Percentiles rank a stretch among this genome's conserved stretches.
These are phyloP conservation scores for Achlya hypogyna DNA, from an alignment of 352 stramenopile species.

Conservation along the genomic window DNA sequence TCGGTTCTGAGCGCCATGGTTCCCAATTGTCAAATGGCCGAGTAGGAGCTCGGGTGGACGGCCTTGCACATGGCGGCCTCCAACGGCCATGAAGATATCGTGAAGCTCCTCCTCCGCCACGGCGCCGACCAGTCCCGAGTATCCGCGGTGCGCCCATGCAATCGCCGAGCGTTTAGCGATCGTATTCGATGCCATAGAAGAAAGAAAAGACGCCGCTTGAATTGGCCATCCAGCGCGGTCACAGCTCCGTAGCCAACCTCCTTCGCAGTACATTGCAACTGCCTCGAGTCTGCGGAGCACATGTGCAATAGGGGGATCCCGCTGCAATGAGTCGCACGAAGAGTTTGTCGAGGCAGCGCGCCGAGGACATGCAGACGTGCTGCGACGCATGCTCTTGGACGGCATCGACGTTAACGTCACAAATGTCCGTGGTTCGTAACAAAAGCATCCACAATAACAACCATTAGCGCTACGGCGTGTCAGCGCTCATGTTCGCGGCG, in stretches of 20 bases:
- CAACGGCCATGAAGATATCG: conserved; percentile 44
- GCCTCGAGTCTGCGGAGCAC: too few species aligned
- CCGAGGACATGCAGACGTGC: background rate
- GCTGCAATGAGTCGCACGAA: background rate
- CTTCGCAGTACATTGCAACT: conserved; percentile 1
- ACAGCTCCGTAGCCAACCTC: conserved; percentile 1
- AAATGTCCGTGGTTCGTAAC: background rate
- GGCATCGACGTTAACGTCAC: background rate
- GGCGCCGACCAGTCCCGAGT: conserved; percentile 25
- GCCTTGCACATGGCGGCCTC: conserved; percentile 58
- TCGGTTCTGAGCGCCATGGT: background rate
- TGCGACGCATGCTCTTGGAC: background rate
- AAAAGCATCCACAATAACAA: background rate
- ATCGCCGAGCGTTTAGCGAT: too few species aligned
- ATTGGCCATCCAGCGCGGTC: background rate
- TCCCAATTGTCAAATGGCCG: too few species aligned
- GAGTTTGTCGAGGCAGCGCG: conserved; percentile 11
- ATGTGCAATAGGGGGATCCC: background rate
- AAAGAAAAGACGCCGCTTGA: conserved; percentile 11
- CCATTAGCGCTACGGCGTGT: conserved; percentile 6
- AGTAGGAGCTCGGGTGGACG: conserved; percentile 55
- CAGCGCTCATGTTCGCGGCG: conserved; percentile 11
- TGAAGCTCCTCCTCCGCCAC: conserved; percentile 42
- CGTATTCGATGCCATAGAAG: background rate
- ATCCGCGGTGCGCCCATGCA: background rate